These are phyloP conservation scores for Cladosporium oxysporum DNA, from an alignment of 2,329 filamentous ascomycete species.

Conservation along the genomic window DNA sequence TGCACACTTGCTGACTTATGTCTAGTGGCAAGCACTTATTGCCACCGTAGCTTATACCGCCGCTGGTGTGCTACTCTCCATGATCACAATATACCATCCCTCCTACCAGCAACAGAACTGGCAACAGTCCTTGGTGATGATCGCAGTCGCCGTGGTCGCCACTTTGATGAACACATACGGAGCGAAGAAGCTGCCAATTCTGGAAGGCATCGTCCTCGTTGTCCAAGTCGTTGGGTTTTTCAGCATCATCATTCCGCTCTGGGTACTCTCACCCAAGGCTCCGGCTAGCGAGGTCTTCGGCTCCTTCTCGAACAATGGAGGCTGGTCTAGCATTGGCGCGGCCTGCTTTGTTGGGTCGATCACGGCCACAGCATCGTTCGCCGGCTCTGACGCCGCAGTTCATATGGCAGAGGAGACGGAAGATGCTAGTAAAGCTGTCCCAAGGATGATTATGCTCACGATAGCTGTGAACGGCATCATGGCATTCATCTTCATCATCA, in stretches of 20 bases:
- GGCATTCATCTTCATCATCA: slow-evolving; percentile 30
- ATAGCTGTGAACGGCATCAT: slow-evolving; percentile 29
- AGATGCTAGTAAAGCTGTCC: slow-evolving; percentile 32
- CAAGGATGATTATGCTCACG: slow-evolving; percentile 33
- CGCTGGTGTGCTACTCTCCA: neutral
- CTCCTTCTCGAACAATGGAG: slow-evolving; percentile 40
- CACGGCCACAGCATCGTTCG: slow-evolving; percentile 25
- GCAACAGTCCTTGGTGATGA: slow-evolving; percentile 35
- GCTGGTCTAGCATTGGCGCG: slow-evolving; percentile 38
- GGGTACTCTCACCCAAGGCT: slow-evolving; percentile 31
- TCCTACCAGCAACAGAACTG: slow-evolving; percentile 32
- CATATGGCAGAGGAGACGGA: slow-evolving; percentile 37
- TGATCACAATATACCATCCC: slow-evolving; percentile 11
- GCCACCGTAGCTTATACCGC: neutral
- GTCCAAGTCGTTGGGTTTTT: slow-evolving; percentile 35
- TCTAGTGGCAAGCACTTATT: slow-evolving; percentile 7
- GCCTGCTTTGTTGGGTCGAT: slow-evolving; percentile 37
- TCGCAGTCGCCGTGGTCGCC: slow-evolving; percentile 41
- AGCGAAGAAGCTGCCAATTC: slow-evolving; percentile 37
- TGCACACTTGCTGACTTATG: slow-evolving; percentile 21
- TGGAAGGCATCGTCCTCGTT: slow-evolving; percentile 42
- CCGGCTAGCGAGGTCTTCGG: slow-evolving; percentile 31
- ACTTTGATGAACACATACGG: slow-evolving; percentile 32
- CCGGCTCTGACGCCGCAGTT: slow-evolving; percentile 33
- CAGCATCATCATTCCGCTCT: slow-evolving; percentile 33